A percentile compares a stretch with the other conserved stretches of the same genome.
These are phyloP conservation scores for Crotalaria pallida DNA, from an alignment of 306 rosid species.

Conservation along the genomic window DNA sequence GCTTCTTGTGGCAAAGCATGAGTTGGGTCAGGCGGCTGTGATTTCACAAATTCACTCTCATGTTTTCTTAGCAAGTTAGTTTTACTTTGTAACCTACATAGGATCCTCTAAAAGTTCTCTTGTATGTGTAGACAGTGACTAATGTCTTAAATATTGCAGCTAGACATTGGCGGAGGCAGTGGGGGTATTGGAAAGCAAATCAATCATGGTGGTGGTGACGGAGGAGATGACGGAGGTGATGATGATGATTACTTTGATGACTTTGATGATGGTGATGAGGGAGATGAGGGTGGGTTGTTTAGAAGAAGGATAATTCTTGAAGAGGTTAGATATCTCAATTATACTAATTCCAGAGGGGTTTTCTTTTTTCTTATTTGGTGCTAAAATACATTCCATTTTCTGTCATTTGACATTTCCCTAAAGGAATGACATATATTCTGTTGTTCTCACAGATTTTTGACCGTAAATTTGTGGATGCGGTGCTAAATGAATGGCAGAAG, in stretches of 20 bases:
- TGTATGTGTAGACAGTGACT: background rate
- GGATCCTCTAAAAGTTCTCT: background rate
- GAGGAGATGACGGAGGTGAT: constrained; percentile 89
- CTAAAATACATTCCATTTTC: background rate
- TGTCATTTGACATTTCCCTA: constrained; percentile 19
- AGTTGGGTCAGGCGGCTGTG: background rate
- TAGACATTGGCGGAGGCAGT: constrained; percentile 88
- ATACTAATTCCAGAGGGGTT: background rate
- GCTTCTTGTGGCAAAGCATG: background rate
- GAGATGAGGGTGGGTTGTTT: constrained; percentile 94
- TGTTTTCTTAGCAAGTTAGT: background rate
- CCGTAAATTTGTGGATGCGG: constrained; percentile 94
- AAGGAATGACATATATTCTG: constrained; percentile 20
- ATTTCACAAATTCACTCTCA: background rate
- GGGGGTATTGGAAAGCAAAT: constrained; percentile 88
- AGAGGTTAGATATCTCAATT: constrained; percentile 55
- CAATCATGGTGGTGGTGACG: constrained; percentile 94
- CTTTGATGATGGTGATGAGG: constrained; percentile 97
- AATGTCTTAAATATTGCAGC: constrained; percentile 27
- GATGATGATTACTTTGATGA: constrained; percentile 98
- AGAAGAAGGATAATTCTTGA: constrained; percentile 79
- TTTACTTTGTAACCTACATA: background rate
- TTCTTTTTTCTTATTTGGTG: background rate
- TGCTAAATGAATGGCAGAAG: constrained; percentile 90
- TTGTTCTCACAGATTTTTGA: constrained; percentile 74